Conservation (phyloP, 2,329 filamentous ascomycete genomes). For the Plenodomus lindquistii region DNA sequence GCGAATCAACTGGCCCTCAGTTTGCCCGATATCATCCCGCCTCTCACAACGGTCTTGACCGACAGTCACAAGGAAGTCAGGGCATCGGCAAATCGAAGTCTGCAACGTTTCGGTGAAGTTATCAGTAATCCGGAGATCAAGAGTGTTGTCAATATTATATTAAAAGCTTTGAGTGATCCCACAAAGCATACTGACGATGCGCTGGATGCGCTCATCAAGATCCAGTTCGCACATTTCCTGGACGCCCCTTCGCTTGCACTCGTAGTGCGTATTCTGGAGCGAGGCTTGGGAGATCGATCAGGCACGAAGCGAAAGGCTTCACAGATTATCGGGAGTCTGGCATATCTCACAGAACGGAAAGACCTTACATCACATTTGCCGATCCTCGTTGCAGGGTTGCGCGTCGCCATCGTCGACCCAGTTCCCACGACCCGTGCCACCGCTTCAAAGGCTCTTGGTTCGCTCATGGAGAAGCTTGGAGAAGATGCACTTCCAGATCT, state of each 20-base stretch:
- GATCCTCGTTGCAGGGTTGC: conserved; percentile 87
- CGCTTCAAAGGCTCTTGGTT: conserved; percentile 92
- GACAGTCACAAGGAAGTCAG: conserved; percentile 98
- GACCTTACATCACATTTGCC: conserved; percentile 90
- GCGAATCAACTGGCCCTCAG: conserved; percentile 91
- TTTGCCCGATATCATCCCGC: conserved; percentile 94
- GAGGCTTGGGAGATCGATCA: conserved; percentile 86
- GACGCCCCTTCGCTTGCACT: conserved; percentile 94
- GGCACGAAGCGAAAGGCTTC: conserved; percentile 95
- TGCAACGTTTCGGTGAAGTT: conserved; percentile 97
- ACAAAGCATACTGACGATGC: conserved; percentile 97
- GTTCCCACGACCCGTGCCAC: conserved; percentile 96
- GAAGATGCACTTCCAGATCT: conserved; percentile 96
- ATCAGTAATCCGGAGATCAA: conserved; percentile 98
- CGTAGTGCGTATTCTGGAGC: conserved; percentile 92
- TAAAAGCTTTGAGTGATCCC: conserved; percentile 95
- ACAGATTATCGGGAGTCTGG: conserved; percentile 96
- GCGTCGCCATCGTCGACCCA: conserved; percentile 87
- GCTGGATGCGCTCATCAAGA: conserved; percentile 90
- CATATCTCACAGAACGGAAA: conserved; percentile 94
- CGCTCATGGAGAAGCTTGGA: conserved; percentile 95
- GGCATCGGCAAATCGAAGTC: conserved; percentile 85
- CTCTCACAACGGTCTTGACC: conserved; percentile 89
- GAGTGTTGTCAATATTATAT: conserved; percentile 82
- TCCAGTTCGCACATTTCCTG: conserved; percentile 98